Evolutionary conservation across 805 yeast genomes (phyloP), one percentile per base, ranked within the genome.

Genomic region (Teunomyces stri): DNA sequence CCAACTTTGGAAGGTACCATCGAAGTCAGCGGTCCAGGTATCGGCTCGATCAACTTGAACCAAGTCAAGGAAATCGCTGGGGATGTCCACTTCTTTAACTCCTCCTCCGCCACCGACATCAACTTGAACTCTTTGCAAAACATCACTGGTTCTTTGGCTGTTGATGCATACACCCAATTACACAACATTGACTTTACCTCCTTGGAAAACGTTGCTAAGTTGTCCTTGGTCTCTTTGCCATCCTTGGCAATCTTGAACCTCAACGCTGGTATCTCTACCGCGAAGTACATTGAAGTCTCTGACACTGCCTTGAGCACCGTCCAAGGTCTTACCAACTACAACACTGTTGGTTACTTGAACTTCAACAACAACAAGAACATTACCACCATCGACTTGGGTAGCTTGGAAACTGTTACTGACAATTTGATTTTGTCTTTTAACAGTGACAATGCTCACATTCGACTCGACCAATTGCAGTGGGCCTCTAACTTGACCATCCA

Each of bases 281-380:
- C 69, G 36, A 50, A 58, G 45, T 53, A 57, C 47, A 60, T 72
- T 48, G 65, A 66, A 34, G 54, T 72, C 48, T 66, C 73, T 43
- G 76, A 72, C 57, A 72, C 77, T 36, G 75, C 77, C 18, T 61
- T 72, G 47, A 56, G 64, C 50, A 54, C 67, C 40, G 60, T 72
- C 50, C 62, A 62, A 53, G 67, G 68, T 41, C 64, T 69, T 37
- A 51, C 64, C 57, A 59, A 58, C 49, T 60, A 68, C 56, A 52
- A 55, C 46, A 54, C 65, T 44, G 61, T 71, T 44, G 67, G 61
- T 37, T 55, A 60, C 39, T 64, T 72, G 60, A 59, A 71, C 57
- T 58, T 72, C 50, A 69, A 72, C 63, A 72, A 72, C 58, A 72
- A 72, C 67, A 72, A 72, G 54, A 72, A 72, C 59, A 62, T 72